Percentiles rank a stretch among this genome's conserved stretches.
Evolutionary conservation across 2,329 filamentous ascomycete species (phyloP).

Genomic region (Orbilia ellipsospora): DNA sequence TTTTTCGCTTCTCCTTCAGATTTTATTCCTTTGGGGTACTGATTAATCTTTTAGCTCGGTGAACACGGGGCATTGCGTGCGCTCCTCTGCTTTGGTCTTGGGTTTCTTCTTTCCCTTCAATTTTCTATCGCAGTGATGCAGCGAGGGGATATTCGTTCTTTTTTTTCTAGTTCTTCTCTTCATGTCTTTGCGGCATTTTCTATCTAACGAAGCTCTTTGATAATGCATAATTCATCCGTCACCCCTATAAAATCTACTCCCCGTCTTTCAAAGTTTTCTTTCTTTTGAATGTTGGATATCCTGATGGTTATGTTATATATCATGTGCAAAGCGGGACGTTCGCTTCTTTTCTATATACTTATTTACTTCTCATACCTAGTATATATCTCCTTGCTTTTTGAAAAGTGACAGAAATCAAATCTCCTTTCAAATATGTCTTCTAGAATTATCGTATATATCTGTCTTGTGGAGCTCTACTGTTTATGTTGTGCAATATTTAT

Average conservation of each 20-base stretch:
- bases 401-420: neutral
- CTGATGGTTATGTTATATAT: constrained; percentile 1
- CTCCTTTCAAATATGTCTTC: neutral
- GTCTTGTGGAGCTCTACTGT: neutral
- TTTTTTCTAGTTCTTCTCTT: neutral
- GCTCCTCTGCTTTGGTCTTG: constrained; percentile 24
- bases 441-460: neutral
- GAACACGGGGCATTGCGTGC: constrained; percentile 43
- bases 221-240: constrained; percentile 51
- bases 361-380: neutral
- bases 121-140: constrained; percentile 21
- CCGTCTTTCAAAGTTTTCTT: constrained; percentile 24
- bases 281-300: constrained; percentile 1
- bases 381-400: neutral
- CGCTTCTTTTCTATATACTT: neutral
- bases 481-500: no score
- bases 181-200: no score
- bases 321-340: neutral
- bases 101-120: neutral
- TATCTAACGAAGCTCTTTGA: constrained; percentile 44
- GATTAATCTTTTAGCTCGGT: constrained; percentile 7
- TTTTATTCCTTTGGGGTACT: constrained; percentile 11
- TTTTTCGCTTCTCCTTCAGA: neutral
- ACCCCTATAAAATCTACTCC: neutral
- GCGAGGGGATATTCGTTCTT: constrained; percentile 18